Conservation (phyloP, 345 rosid genomes). For the Leavenworthia alabamica region DNA sequence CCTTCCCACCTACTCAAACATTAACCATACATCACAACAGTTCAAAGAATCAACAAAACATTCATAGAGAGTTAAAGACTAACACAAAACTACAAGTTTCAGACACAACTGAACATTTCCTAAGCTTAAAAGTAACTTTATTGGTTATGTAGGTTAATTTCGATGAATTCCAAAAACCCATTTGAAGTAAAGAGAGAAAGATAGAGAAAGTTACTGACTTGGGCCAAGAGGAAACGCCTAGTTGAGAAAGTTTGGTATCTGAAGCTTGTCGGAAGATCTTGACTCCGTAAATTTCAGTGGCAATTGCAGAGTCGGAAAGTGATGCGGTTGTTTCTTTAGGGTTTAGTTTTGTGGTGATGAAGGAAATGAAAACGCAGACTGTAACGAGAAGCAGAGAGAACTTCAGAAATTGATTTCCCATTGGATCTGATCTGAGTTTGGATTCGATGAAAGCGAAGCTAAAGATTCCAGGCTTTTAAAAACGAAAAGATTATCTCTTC, state of each 20-base stretch:
- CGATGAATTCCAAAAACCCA: background rate
- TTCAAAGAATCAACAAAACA: background rate
- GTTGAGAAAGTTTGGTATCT: conserved; percentile 11
- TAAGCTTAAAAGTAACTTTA: background rate
- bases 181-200: background rate
- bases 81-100: background rate
- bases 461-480: background rate
- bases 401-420: conserved; percentile 3
- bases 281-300: conserved; percentile 25
- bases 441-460: background rate
- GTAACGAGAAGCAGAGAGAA: conserved; percentile 19
- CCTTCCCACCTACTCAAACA: conserved; percentile 27
- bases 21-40: background rate
- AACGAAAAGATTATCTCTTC: background rate
- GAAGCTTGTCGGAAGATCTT: conserved; percentile 26
- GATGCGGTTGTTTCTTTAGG: conserved; percentile 10
- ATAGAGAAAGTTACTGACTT: conserved; percentile 19
- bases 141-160: background rate
- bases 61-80: background rate
- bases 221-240: conserved; percentile 32
- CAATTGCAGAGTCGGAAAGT: background rate
- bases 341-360: conserved; percentile 24
- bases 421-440: background rate
- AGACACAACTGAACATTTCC: background rate
- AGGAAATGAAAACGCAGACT: conserved; percentile 24